Base-by-base conservation (phyloP, 345 rosid species). In the Arabis hirsuta region DNA sequence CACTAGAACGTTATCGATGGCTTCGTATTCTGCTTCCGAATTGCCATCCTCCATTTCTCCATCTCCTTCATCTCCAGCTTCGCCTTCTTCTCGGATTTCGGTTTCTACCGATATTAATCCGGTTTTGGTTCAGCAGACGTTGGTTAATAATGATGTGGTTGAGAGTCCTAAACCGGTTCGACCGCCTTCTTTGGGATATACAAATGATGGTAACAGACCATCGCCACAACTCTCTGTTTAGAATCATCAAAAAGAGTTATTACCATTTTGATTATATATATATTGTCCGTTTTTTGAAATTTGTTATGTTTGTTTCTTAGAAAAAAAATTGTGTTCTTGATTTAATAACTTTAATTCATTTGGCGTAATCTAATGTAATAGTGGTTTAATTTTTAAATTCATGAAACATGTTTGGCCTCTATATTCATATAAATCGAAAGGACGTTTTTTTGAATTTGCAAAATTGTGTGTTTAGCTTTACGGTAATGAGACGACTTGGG, bases 51-150 rank as follows among this genome's bases (percentile, higher is more conserved):
- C 73, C 4, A 3, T 41, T 29, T 65, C 77, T 3, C 46, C 80
- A 32, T 29, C 80, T 24, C 75, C 88, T 27, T 82, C 91, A 3
- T 88, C 96, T 24, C 61, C 65, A 16, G 80, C 87, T 19, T 86
- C 93, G 12, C 34, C 85, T 51, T 79, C 80, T 36, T 78, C 83
- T 6, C 79, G 87, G 29, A 22, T 39, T 43, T 54, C 80, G 65
- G 79, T 75, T 54, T 75, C 79, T 6, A 75, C 79, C 0, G 70
- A 75, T 11, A 10, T 69, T 54, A 62, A 34, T 75, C 79, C 79
- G 51, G 36, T 68, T 68, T 61, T 61, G 74, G 64, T 75, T 44
- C 73, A 75, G n/a, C 79, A 61, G 44, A 67, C 24, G 26, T 62
- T 64, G 62, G 68, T 3, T 67, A 74, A 1, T 14, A 74, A 27